Conservation (phyloP, 2,329 filamentous ascomycete species). For the Trichoderma sp. region DNA sequence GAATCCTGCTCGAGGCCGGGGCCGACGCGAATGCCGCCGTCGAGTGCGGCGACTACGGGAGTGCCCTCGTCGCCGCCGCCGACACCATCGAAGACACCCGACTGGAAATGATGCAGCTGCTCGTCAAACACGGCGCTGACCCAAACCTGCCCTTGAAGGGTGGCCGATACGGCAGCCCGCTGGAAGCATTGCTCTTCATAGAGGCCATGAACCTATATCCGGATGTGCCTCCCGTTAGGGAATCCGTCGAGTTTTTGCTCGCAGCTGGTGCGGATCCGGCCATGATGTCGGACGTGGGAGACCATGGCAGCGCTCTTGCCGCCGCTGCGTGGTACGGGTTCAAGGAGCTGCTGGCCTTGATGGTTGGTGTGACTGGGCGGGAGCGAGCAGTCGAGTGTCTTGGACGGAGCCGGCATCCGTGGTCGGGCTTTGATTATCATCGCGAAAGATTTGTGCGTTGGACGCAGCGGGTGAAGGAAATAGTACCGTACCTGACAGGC, state of each 20-base stretch:
- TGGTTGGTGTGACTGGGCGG: background rate
- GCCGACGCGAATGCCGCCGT: constrained; percentile 8
- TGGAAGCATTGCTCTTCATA: background rate
- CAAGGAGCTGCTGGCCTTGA: background rate
- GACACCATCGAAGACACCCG: too few relatives aligned
- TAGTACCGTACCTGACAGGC: background rate
- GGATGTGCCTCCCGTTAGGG: too few relatives aligned
- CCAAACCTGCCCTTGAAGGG: background rate
- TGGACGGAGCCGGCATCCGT: background rate
- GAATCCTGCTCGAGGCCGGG: constrained; percentile 3
- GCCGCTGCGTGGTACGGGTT: constrained; percentile 5
- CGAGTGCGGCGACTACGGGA: background rate
- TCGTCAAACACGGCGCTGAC: constrained; percentile 11
- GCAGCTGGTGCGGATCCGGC: constrained; percentile 12
- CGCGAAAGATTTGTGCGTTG: background rate
- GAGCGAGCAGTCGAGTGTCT: constrained; percentile 1
- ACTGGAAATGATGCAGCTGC: background rate
- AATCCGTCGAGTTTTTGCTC: background rate
- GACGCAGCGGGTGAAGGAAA: background rate
- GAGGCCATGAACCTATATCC: too few relatives aligned
- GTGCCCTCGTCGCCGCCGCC: constrained; percentile 2
- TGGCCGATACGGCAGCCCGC: background rate
- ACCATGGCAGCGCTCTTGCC: constrained; percentile 16
- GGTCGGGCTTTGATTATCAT: too few relatives aligned
- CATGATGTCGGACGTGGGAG: background rate